phyloP scores from a whole-genome alignment of 495 filamentous ascomycete genomes.

The Neurospora tetraspora region DNA sequence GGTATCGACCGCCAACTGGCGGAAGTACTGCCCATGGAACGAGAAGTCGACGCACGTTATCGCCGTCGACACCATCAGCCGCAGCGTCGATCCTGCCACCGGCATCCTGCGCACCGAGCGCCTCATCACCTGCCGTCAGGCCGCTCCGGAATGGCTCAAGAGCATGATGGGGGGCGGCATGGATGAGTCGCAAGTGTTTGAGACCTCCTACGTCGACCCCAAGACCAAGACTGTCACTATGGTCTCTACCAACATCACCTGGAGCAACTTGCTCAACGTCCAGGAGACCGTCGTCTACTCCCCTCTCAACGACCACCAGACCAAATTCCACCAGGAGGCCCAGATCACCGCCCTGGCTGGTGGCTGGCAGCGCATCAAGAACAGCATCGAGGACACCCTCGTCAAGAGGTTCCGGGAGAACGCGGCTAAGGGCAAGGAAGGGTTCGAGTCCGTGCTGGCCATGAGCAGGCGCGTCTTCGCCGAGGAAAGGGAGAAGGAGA shows the following conservation, averaged over 20 bases:
- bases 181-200: conserved; percentile 78
- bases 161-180: conserved; percentile 56
- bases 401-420: conserved; percentile 87
- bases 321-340: conserved; percentile 77
- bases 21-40: conserved; percentile 98
- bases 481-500: conserved; percentile 55
- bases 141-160: conserved; percentile 76
- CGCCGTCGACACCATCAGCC: conserved; percentile 83
- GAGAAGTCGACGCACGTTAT: conserved; percentile 88
- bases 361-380: conserved; percentile 91
- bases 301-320: conserved; percentile 53
- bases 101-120: conserved; percentile 93
- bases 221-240: conserved; percentile 76
- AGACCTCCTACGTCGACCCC: conserved; percentile 90
- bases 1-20: conserved; percentile 98
- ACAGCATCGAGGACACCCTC: conserved; percentile 83
- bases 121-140: conserved; percentile 89
- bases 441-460: conserved; percentile 87
- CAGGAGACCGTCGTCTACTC: conserved; percentile 83
- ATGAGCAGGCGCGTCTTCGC: conserved; percentile 90
- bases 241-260: conserved; percentile 86
- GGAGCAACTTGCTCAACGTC: conserved; percentile 74
- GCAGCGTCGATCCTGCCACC: conserved; percentile 66
- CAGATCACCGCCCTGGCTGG: conserved; percentile 89
- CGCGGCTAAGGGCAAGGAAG: conserved; percentile 76